Base-by-base conservation (phyloP, 139 green algal species). In the Coccomyxa sp. region DNA sequence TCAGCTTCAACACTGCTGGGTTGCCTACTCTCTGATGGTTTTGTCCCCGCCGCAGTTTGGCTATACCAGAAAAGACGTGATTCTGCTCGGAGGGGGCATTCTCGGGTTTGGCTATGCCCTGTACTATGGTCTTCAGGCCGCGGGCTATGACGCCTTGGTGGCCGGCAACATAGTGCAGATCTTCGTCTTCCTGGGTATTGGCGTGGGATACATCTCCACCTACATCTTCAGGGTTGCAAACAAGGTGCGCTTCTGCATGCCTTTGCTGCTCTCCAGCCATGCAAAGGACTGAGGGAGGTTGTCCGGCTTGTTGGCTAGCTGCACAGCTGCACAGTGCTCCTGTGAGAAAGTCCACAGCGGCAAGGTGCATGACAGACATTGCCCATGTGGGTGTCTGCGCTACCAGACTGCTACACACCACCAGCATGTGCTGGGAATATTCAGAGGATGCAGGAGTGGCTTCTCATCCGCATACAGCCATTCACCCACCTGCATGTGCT, bases 221-320 rank as follows among this genome's bases (percentile, higher is more conserved):
- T 99, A 99, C 88, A 73, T 99, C 8, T 97, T 88, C 77, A 83
- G 96, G 10, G 96, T 99, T n/a, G 93, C 88, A 31, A 99, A 94
- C 86, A 99, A 99, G 90, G 91, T 94, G 41, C n/a, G 7, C 2
- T 34, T 6, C 64, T 38, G 2, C 2, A 36, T 34, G 2, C 7
- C n/a, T 71, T 37, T 2, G 9, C 27, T 12, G n/a, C 58, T 41
- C 0, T 41, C 1, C 35, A 35, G 33, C 34, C 5, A 50, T 6
- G 69, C 34, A 74, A n/a, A 0, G 40, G 69, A 18, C 64, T 71
- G 64, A 18, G n/a, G 2, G 6, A 37, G 6, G 10, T 34, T 5
- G 29, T 71, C 29, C 6, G 35, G n/a, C 7, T 36, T 37, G 64
- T 64, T 18, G 2, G 50, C 22, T 64, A 58, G 50, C 22, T 64